Evolutionary conservation across 2,329 filamentous ascomycete species (phyloP).

Genomic region (Didymella segeticola): DNA sequence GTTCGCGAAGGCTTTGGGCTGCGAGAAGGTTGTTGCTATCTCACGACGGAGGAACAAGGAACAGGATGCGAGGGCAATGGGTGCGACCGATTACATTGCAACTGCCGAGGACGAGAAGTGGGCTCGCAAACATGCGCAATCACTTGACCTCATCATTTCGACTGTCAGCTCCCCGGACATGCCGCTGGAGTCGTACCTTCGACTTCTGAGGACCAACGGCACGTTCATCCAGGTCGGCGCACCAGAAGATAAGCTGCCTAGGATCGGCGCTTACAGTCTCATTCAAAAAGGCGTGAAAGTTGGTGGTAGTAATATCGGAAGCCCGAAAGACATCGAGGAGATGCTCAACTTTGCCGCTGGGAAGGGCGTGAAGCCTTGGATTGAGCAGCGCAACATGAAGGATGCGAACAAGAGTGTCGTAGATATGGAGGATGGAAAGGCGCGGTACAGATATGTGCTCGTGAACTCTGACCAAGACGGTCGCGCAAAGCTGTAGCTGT

Average conservation of each 20-base stretch:
- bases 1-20: conserved; percentile 74
- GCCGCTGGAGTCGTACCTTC: conserved; percentile 68
- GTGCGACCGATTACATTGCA: conserved; percentile 70
- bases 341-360: conserved; percentile 68
- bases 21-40: conserved; percentile 70
- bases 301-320: conserved; percentile 57
- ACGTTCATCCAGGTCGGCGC: conserved; percentile 72
- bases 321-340: conserved; percentile 64
- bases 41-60: conserved; percentile 66
- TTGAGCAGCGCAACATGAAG: conserved; percentile 67
- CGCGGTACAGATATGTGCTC: conserved; percentile 52
- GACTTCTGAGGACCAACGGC: conserved; percentile 66
- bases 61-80: conserved; percentile 66
- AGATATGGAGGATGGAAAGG: conserved; percentile 64
- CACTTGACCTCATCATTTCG: conserved; percentile 65
- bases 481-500: conserved; percentile 32
- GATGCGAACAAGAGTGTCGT: conserved; percentile 62
- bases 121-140: conserved; percentile 65
- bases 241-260: conserved; percentile 65
- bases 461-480: conserved; percentile 37
- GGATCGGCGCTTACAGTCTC: conserved; percentile 64
- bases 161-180: conserved; percentile 66
- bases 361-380: conserved; percentile 65
- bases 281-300: conserved; percentile 62
- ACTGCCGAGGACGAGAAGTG: conserved; percentile 54